These are phyloP conservation scores for Sugiyamaella mastotermitis DNA, from an alignment of 805 yeast species.

Conservation along the genomic window DNA sequence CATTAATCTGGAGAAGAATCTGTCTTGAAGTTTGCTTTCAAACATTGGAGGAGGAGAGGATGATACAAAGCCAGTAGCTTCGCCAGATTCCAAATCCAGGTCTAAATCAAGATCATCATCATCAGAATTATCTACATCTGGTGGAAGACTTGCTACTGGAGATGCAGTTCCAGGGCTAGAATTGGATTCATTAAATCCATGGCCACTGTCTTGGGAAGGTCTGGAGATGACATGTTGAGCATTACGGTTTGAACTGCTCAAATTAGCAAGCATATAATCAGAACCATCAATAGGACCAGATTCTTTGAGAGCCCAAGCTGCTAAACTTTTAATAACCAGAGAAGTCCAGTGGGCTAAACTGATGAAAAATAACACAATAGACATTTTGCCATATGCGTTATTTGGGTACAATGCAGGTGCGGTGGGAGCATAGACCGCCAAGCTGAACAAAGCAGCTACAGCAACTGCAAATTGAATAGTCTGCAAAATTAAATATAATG, in stretches of 20 bases:
- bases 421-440: slow-evolving; percentile 51
- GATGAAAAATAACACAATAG: slow-evolving; percentile 51
- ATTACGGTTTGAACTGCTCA: slow-evolving; percentile 5
- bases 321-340: slow-evolving; percentile 45
- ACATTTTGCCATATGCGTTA: slow-evolving; percentile 65
- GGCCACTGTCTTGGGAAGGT: slow-evolving; percentile 23
- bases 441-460: slow-evolving; percentile 46
- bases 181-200: slow-evolving; percentile 9
- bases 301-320: slow-evolving; percentile 35
- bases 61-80: neutral
- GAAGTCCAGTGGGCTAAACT: slow-evolving; percentile 48
- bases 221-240: slow-evolving; percentile 10
- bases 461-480: slow-evolving; percentile 43
- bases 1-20: slow-evolving; percentile 16
- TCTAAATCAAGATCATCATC: slow-evolving; percentile 7
- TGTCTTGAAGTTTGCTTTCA: slow-evolving; percentile 12
- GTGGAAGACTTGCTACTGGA: neutral
- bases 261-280: slow-evolving; percentile 24
- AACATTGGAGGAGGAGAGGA: neutral
- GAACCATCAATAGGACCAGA: slow-evolving; percentile 28
- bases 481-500: slow-evolving; percentile 53
- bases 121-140: slow-evolving; percentile 6
- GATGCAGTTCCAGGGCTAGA: neutral
- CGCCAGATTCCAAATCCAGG: slow-evolving; percentile 7
- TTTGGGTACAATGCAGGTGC: slow-evolving; percentile 68